These are phyloP conservation scores for Imleria badia DNA, from an alignment of 768 basidiomycete species.

Conservation along the genomic window DNA sequence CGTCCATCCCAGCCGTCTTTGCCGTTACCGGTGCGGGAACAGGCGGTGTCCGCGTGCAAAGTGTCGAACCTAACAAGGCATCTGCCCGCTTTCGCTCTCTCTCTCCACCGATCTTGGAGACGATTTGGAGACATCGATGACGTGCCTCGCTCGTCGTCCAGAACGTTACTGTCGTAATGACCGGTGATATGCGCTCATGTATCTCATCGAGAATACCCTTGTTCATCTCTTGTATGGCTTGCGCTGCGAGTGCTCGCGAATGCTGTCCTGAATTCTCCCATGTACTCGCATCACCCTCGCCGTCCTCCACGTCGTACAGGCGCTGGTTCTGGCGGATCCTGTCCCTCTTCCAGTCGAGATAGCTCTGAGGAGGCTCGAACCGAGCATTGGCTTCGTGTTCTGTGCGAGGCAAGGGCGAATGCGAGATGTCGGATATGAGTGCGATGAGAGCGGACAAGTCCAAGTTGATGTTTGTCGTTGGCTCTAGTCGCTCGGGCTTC, in stretches of 20 bases:
- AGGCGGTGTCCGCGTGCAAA: constrained; percentile 7
- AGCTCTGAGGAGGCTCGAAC: constrained; percentile 59
- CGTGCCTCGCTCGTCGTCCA: constrained; percentile 83
- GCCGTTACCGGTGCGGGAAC: background rate
- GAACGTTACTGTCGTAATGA: constrained; percentile 47
- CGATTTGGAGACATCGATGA: constrained; percentile 71
- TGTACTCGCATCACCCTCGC: background rate
- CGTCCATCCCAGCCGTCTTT: background rate
- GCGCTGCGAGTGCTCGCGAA: constrained; percentile 67
- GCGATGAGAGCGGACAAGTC: constrained; percentile 87
- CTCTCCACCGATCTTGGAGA: constrained; percentile 75
- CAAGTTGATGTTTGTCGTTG: constrained; percentile 67
- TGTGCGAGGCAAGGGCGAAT: constrained; percentile 59
- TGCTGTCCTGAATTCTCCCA: constrained; percentile 49
- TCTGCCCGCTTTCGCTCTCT: constrained; percentile 62
- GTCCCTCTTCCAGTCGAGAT: constrained; percentile 59
- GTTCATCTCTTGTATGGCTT: constrained; percentile 74
- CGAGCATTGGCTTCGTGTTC: constrained; percentile 58
- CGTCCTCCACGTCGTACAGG: constrained; percentile 10
- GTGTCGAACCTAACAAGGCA: constrained; percentile 50
- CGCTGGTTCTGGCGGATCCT: constrained; percentile 6
- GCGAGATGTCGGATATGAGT: constrained; percentile 78
- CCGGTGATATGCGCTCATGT: constrained; percentile 41
- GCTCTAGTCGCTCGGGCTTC: constrained; percentile 32
- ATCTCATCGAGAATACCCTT: constrained; percentile 64